These are phyloP conservation scores for Sugiyamaella xylanicola DNA, from an alignment of 1,139 yeast species.

Conservation along the genomic window DNA sequence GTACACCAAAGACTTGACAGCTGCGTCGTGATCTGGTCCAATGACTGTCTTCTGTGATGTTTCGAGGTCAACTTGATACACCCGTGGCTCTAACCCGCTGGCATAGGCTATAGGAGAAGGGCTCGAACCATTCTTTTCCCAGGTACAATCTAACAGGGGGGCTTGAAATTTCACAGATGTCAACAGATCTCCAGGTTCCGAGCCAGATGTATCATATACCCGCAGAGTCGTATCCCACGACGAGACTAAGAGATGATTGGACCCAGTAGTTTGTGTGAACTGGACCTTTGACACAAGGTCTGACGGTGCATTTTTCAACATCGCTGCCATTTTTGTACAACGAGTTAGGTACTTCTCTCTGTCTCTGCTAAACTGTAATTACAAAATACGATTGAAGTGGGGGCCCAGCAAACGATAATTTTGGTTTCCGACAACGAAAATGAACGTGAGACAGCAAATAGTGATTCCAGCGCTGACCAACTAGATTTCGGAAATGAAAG, in stretches of 20 bases:
- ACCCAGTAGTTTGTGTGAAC: constrained; percentile 33
- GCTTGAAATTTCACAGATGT: constrained; percentile 32
- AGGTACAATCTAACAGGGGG: constrained; percentile 40
- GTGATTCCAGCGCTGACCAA: too few relatives aligned
- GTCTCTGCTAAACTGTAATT: too few relatives aligned
- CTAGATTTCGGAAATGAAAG: too few relatives aligned
- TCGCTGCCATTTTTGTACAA: constrained; percentile 5
- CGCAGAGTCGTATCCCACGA: constrained; percentile 44
- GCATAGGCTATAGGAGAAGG: constrained; percentile 29
- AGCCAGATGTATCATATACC: constrained; percentile 35
- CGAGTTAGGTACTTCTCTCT: too few relatives aligned
- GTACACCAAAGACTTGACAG: constrained; percentile 40
- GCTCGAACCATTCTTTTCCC: constrained; percentile 33
- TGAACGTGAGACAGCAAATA: too few relatives aligned
- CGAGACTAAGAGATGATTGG: constrained; percentile 38
- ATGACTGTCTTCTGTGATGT: constrained; percentile 31
- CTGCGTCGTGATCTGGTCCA: constrained; percentile 41
- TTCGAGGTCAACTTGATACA: constrained; percentile 36
- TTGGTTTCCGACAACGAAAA: too few relatives aligned
- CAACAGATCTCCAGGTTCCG: constrained; percentile 20
- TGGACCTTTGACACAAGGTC: constrained; percentile 39
- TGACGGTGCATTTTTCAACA: constrained; percentile 33
- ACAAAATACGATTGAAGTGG: too few relatives aligned
- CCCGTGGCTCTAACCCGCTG: constrained; percentile 37
- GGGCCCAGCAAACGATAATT: too few relatives aligned